These are phyloP conservation scores for Glomus cerebriforme DNA, from an alignment of 192 early-diverging fungal species.

Conservation along the genomic window DNA sequence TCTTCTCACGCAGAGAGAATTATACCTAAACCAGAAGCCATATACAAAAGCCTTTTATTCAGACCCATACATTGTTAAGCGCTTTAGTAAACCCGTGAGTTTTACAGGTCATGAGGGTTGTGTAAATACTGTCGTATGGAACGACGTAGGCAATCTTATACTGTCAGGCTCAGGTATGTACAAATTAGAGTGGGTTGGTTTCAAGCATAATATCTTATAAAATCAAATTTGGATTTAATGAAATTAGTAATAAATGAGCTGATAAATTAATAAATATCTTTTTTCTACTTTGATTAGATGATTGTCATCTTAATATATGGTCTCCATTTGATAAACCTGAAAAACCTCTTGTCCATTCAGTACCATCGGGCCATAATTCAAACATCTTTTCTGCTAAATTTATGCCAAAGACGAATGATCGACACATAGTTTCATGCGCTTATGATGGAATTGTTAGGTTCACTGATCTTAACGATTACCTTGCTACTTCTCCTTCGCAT, in stretches of 20 bases:
- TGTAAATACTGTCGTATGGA: conserved; percentile 58
- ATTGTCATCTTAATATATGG: conserved; percentile 50
- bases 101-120: conserved; percentile 52
- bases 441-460: conserved; percentile 60
- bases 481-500: conserved; percentile 17
- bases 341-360: conserved; percentile 40
- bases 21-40: background rate
- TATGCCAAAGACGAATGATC: conserved; percentile 60
- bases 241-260: background rate
- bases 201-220: too few species aligned
- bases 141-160: conserved; percentile 42
- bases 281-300: conserved; percentile 38
- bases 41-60: background rate
- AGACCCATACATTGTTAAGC: conserved; percentile 17
- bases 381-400: conserved; percentile 80
- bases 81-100: conserved; percentile 19
- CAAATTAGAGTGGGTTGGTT: background rate
- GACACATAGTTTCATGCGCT: conserved; percentile 62
- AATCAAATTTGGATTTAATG: too few species aligned
- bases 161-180: conserved; percentile 51
- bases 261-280: background rate
- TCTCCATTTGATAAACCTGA: conserved; percentile 38
- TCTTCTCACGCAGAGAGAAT: background rate
- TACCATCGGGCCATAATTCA: conserved; percentile 63
- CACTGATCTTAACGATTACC: conserved; percentile 49